phyloP scores from a whole-genome alignment of 345 rosid species.

The Hibiscus trionum region DNA sequence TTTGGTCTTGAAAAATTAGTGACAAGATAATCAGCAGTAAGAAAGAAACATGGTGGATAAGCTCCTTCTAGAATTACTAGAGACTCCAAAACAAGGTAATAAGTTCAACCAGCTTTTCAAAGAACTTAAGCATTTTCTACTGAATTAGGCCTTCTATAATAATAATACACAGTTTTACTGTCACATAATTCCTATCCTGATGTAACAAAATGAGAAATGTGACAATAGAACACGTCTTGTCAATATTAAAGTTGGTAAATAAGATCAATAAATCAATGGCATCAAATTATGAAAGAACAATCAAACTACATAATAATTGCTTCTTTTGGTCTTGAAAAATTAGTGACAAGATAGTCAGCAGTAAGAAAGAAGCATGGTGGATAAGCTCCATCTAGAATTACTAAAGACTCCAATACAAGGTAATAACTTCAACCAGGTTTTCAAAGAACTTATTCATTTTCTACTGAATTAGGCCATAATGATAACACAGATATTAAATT shows the following conservation, averaged over 20 bases:
- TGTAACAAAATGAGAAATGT: constrained; percentile 10
- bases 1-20: not conserved
- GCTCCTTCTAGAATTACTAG: no score
- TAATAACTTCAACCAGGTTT: not conserved
- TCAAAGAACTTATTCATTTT: not conserved
- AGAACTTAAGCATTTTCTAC: not conserved
- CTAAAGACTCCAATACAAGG: not conserved
- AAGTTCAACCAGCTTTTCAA: not conserved
- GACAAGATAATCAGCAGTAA: not conserved
- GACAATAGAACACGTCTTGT: constrained; percentile 9
- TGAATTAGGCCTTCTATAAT: constrained; percentile 15
- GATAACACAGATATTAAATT: not conserved
- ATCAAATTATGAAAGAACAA: not conserved
- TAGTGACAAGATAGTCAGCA: not conserved
- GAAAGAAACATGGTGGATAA: not conserved
- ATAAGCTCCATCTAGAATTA: no score
- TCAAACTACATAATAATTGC: not conserved
- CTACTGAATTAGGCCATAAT: not conserved
- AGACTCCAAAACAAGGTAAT: not conserved
- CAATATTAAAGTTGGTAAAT: constrained; percentile 1
- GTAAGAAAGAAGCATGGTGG: not conserved
- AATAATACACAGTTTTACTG: constrained; percentile 52
- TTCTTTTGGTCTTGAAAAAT: not conserved
- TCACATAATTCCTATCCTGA: constrained; percentile 88
- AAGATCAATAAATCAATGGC: constrained; percentile 1